Evolutionary conservation across 352 stramenopile species (phyloP), one percentile per base, ranked within the genome.

Genomic region (Phytophthora sansomeana): DNA sequence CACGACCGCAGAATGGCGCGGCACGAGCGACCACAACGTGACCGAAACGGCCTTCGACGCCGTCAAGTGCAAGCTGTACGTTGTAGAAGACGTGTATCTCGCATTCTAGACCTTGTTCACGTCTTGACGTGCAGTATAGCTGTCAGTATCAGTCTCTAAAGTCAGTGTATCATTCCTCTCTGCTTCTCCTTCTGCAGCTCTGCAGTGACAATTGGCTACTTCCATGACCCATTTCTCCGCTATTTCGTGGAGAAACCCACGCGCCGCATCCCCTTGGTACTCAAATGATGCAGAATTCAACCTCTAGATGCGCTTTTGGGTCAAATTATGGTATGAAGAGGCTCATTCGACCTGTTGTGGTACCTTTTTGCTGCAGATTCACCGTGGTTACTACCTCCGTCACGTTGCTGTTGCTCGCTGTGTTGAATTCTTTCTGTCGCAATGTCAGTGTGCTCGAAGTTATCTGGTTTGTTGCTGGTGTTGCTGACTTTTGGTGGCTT

Each of bases 1-100:
- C 5, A 43, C 35, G 21, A 51, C 50, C 5, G 17, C 52, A 2
- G 61, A 66, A 43, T 77, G 69, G 69, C 58, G 65, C 26, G 65
- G 59, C 43, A 92, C 79, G 28, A 93, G 85, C 74, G 85, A 91
- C 69, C 85, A 91, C 67, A 90, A 89, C 63, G 85, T 93, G 47
- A 87, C 85, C 8, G 85, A 93, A 75, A 93, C 85, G 46, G 82
- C 85, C 24, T 77, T 89, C 17, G 85, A 93, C 64, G 82, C 85
- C 44, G 69, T 81, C 36, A 90, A 90, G 59, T 93, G 85, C 71
- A 93, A 93, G 61, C 70, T 91, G 85, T 93, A 71, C 11, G 78
- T 67, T 54, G 16, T 13, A 6, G 0, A n/a, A 35, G 24, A 46
- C n/a, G n/a, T 13, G 7, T 30, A 24, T 38, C 38, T 51, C 47